phyloP scores from a whole-genome alignment of 2,329 filamentous ascomycete species.

The Aaosphaeria arxii region DNA sequence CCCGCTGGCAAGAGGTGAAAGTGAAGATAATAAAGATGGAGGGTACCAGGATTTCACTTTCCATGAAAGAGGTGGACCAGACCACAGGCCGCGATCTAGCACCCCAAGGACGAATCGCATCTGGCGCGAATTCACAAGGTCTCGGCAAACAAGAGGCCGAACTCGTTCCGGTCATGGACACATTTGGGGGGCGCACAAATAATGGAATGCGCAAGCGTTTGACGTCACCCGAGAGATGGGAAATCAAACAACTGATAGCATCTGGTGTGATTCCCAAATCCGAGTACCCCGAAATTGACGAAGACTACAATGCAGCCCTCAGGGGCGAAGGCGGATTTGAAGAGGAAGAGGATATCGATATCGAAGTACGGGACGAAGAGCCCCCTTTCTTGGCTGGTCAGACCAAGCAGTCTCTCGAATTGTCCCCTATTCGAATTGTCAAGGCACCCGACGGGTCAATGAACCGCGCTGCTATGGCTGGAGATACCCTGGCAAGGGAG shows the following conservation, averaged over 20 bases:
- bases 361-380: constrained; percentile 93
- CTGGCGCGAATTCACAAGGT: constrained; percentile 85
- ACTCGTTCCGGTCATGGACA: constrained; percentile 63
- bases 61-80: constrained; percentile 98
- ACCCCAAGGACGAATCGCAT: constrained; percentile 74
- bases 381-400: constrained; percentile 94
- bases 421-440: constrained; percentile 93
- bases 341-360: constrained; percentile 94
- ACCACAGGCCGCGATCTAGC: constrained; percentile 78
- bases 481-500: constrained; percentile 84
- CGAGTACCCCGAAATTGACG: constrained; percentile 91
- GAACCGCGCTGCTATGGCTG: constrained; percentile 93
- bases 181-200: constrained; percentile 40
- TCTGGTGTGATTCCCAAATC: constrained; percentile 90
- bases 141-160: constrained; percentile 59
- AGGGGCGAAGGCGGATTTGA: constrained; percentile 85
- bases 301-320: constrained; percentile 86
- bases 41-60: constrained; percentile 75
- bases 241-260: constrained; percentile 93
- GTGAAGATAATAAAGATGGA: constrained; percentile 91
- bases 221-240: constrained; percentile 96
- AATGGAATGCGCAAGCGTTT: constrained; percentile 76
- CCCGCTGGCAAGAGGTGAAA: constrained; percentile 78
- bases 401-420: constrained; percentile 90
- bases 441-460: constrained; percentile 98